Base-by-base conservation (phyloP, 805 yeast genomes). In the Candida ipomoeae region DNA sequence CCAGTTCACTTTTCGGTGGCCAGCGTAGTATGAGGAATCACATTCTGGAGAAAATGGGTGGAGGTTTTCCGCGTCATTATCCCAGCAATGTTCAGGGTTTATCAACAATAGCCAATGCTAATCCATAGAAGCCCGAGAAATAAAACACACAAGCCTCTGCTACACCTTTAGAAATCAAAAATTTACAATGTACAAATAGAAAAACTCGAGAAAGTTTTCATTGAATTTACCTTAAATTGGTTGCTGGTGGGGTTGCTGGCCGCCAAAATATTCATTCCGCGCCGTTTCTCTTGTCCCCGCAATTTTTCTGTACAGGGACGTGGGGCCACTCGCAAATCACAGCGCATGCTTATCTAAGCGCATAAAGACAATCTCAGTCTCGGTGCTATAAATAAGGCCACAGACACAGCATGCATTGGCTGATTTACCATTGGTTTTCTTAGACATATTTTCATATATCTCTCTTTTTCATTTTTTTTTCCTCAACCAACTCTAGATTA, bases 261-360 rank as follows among this genome's bases (percentile, higher is more conserved):
- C 17, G 36, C 17, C 15, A 34, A 34, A 15, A 33, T 32, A 14
- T 13, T 33, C 8, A n/a, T 33, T 33, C 35, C 34, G n/a, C 10
- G 29, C 29, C 29, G 29, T 26, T 26, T 17, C 40, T 6, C 15
- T n/a, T 38, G 26, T 26, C 44, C 44, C 44, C 44, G 44, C 44
- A 40, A 40, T 26, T 35, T 29, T 43, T 36, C 18, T 34, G 40
- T 23, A 33, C 46, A 43, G 46, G 39, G 15, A 17, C n/a, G 13
- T 41, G 37, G 34, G 46, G 40, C 39, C 40, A 36, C 40, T 36
- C 46, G 46, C 46, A 44, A 44, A 44, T 44, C 46, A 44, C 46
- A 36, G 26, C 40, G 33, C 37, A 26, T 35, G 46, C 46, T 44
- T 44, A 44, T 44, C 40, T 44, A 44, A 44, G 46, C 46, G 46